Evolutionary conservation across 768 basidiomycete species (phyloP), one percentile per base, ranked within the genome.

Genomic region (Psilocybe azurescens): DNA sequence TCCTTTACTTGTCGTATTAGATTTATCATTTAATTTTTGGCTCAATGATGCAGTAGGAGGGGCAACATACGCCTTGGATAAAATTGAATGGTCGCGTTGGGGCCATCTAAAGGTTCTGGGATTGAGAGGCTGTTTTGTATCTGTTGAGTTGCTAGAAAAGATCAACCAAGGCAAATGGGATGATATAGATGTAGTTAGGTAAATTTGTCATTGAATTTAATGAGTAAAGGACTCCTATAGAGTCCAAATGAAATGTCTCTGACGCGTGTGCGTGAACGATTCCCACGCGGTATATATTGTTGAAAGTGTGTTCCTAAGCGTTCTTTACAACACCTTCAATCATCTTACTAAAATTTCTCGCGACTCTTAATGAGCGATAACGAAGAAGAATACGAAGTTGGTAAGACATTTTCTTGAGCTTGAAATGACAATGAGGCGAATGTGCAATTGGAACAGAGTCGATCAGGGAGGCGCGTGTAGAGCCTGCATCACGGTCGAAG

Each of bases 151-250:
- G 32, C 56, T 82, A 20, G 64, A 59, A 39, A 80, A 75, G 57
- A 69, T 92, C 44, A 90, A 91, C 66, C 74, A 78, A 67, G 83
- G 84, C 0, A 81, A 88, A 62, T 90, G 89, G 89, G 83, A 84
- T 61, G 89, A 89, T 67, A 77, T 93, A 10, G 46, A 59, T 16
- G 32, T 68, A 47, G 51, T 65, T 53, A 59, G 48, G 41, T 63
- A 53, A 41, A 1, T 47, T 20, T 48, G 24, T 24, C 16, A 30
- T 38, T 18, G 30, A 47, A n/a, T 18, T 3, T 44, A 46, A 20
- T 24, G 7, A 36, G 33, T 11, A 36, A 7, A 11, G 11, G 33
- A 36, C 33, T 24, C 24, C 24, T 11, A 36, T 36, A 11, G 33
- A 36, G 6, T 36, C 6, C 33, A 6, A 36, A 11, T 36, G 33